Evolutionary conservation across 192 early-diverging fungal genomes (phyloP), one percentile per base, ranked within the genome.

Genomic region (Rhizoclosmatium globosum): DNA sequence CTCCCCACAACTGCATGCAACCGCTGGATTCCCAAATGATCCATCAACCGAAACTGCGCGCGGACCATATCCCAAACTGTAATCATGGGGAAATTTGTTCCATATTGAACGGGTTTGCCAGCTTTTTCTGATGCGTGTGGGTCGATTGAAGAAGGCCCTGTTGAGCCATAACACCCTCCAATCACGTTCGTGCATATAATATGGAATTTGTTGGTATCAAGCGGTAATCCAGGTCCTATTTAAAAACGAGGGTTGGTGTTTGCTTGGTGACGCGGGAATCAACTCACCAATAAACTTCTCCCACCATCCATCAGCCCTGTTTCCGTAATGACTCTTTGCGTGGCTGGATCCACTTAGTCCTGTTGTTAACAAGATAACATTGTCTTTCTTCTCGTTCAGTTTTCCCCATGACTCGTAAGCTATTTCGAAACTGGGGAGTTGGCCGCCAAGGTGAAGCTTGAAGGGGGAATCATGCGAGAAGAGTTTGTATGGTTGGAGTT

Each of bases 361-460:
- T 17, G 96, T 98, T 83, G 96, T 95, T 46, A 99, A 87, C 68
- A 99, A 84, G 68, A 99, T 97, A 1, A 86, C 96, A 81, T 99
- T 99, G 79, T 87, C 87, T 62, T 87, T 91, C 47, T 87, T 87
- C 19, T 81, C 87, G 83, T 98, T 97, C 47, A n/a, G 84, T 57
- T 79, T 85, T n/a, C 98, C 98, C 97, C 97, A 99, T 31, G 97
- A 93, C 79, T 99, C 97, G 81, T 98, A 99, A 1, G 98, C 98
- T 70, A 99, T 92, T 61, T 91, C 83, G 76, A 96, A 87, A 58
- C 84, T 65, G 19, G 94, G 90, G 1, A 99, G 86, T 45, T 89
- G 77, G 13, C 96, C 97, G 48, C 96, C 95, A 71, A 96, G 90
- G 76, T 94, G 92, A 71, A 94, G 85, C 3, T 89, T 78, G 76